phyloP scores from a whole-genome alignment of 1,284 basidiomycete species.

The Boletellus dicymbophilus region DNA sequence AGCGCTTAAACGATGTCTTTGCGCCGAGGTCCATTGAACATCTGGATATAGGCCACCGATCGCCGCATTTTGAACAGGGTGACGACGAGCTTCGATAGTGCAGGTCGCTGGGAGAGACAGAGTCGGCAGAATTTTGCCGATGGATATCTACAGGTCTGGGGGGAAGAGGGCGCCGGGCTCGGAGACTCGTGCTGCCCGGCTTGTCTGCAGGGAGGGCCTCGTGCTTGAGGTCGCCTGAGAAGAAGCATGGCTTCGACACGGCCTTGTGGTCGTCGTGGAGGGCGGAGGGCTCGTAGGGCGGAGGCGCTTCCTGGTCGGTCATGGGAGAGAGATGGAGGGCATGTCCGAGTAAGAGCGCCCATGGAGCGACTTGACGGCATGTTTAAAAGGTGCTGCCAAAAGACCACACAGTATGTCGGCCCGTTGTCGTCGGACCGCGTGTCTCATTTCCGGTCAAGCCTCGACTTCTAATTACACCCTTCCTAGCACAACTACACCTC shows the following conservation, averaged over 20 bases:
- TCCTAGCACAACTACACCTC: conserved; percentile 51
- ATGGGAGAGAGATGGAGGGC: background rate
- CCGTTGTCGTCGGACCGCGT: too few species aligned
- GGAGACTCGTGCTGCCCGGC: conserved; percentile 1
- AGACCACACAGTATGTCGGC: too few species aligned
- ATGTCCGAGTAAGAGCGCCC: conserved; percentile 10
- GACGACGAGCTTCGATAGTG: conserved; percentile 3
- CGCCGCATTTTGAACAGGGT: background rate
- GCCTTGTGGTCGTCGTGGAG: conserved; percentile 45
- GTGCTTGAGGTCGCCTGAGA: too few species aligned
- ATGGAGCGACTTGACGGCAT: too few species aligned
- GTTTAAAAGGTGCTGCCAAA: too few species aligned
- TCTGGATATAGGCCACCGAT: conserved; percentile 9
- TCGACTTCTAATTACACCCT: background rate
- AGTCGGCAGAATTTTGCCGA: too few species aligned
- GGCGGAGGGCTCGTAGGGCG: conserved; percentile 52
- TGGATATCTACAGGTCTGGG: conserved; percentile 15
- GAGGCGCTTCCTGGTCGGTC: conserved; percentile 38
- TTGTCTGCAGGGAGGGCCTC: too few species aligned
- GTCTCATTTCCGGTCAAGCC: conserved; percentile 13
- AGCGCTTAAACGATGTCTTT: conserved; percentile 8
- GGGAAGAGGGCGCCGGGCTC: conserved; percentile 27
- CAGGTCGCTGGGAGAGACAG: conserved; percentile 4
- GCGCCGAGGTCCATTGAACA: background rate
- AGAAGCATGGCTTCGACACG: too few species aligned